These are phyloP conservation scores for Cicer bijugum DNA, from an alignment of 306 rosid species.

Conservation along the genomic window DNA sequence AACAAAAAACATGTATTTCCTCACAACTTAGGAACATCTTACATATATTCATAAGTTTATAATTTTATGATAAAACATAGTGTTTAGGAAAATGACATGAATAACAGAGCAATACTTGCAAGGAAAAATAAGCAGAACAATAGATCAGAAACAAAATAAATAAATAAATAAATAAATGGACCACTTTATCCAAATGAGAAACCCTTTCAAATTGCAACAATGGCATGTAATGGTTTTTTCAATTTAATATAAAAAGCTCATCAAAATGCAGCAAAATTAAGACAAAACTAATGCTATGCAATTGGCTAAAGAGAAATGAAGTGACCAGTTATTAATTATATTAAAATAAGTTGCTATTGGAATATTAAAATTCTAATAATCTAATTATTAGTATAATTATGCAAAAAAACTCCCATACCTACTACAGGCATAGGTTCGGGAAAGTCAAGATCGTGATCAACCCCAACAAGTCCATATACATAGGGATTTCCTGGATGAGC, in stretches of 20 bases:
- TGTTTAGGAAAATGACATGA: neutral
- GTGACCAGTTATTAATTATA: constrained; percentile 18
- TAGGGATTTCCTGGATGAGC: constrained; percentile 99
- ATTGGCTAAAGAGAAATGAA: constrained; percentile 9
- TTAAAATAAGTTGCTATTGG: neutral
- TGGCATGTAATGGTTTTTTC: neutral
- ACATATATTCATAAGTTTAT: neutral
- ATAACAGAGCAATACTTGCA: neutral
- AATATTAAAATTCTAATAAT: constrained; percentile 34
- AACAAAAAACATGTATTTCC: neutral
- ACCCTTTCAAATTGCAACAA: constrained; percentile 9
- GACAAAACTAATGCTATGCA: constrained; percentile 4
- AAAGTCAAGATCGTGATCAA: constrained; percentile 90
- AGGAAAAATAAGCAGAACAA: neutral
- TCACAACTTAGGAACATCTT: neutral
- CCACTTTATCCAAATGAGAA: constrained; percentile 12
- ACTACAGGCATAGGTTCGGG: constrained; percentile 98
- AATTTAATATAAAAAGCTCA: neutral
- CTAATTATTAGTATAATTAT: constrained; percentile 4
- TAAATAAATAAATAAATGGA: neutral
- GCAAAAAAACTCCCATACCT: constrained; percentile 56
- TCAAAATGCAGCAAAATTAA: constrained; percentile 8
- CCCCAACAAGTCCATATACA: constrained; percentile 92
- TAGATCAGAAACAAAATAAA: neutral
- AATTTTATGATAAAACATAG: neutral